Conservation (phyloP, 2,329 filamentous ascomycete species). For the Pezizomycotina sp. region DNA sequence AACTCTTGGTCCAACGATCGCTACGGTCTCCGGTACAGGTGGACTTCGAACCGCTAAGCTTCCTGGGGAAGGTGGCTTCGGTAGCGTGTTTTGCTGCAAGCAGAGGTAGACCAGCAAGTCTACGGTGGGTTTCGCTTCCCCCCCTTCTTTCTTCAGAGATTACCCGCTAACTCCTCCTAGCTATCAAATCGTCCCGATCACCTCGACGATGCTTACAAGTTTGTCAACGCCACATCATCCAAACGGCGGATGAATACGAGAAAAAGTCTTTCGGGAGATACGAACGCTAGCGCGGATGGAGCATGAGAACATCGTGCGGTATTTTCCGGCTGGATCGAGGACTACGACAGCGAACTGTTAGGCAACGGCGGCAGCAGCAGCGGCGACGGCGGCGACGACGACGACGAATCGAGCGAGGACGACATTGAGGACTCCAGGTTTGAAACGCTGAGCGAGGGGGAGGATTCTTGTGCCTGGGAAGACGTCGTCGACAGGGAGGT, state of each 20-base stretch:
- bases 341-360: not conserved
- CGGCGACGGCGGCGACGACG: not conserved
- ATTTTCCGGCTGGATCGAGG: conserved; percentile 33
- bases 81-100: conserved; percentile 44
- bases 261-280: conserved; percentile 41
- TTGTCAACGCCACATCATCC: no score
- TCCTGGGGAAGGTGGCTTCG: conserved; percentile 49
- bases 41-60: no score
- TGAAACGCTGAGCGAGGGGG: no score
- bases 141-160: no score
- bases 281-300: conserved; percentile 45
- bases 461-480: not conserved
- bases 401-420: conserved; percentile 3
- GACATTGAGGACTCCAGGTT: no score
- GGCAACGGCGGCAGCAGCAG: not conserved
- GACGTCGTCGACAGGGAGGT: conserved; percentile 4
- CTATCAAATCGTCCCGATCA: no score
- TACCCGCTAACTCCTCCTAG: no score
- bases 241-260: conserved; percentile 36
- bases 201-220: no score
- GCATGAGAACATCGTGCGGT: conserved; percentile 50
- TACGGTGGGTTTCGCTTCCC: no score
- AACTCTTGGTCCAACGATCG: no score
- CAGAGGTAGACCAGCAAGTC: no score
- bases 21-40: no score